phyloP scores from a whole-genome alignment of 495 filamentous ascomycete genomes.

The Aspergillus ostianus region DNA sequence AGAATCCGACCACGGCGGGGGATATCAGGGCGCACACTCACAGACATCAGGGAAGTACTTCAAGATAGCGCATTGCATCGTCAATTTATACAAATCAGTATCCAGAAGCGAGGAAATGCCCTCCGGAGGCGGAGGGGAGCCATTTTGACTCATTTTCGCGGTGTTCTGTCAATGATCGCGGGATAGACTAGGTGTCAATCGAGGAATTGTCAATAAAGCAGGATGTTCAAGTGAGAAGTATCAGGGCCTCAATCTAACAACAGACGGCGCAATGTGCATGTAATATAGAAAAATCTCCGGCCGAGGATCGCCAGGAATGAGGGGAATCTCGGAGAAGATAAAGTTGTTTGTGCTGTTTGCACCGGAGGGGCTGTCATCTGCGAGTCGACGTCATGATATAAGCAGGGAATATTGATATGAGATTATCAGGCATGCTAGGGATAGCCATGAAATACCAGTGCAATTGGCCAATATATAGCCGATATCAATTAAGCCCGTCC shows the following conservation, averaged over 20 bases:
- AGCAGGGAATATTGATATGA: neutral
- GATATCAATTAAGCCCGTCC: neutral
- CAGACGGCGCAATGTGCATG: neutral
- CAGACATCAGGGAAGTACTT: conserved; percentile 83
- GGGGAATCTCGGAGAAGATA: conserved; percentile 7
- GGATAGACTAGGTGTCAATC: neutral
- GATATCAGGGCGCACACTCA: conserved; percentile 31
- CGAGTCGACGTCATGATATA: conserved; percentile 2
- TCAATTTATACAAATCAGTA: conserved; percentile 97
- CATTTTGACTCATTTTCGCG: conserved; percentile 32
- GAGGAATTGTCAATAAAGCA: neutral
- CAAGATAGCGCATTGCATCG: conserved; percentile 96
- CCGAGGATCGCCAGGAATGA: neutral
- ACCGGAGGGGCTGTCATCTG: conserved; percentile 12
- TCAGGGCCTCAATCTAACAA: neutral
- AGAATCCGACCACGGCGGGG: conserved; percentile 13
- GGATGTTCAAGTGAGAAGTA: neutral
- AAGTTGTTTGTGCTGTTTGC: conserved; percentile 36
- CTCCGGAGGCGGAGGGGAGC: conserved; percentile 42
- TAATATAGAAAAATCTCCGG: neutral
- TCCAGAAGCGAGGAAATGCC: conserved; percentile 91
- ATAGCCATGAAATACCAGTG: no score
- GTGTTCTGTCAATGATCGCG: neutral
- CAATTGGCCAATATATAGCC: neutral
- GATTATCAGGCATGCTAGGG: neutral